Conservation (phyloP, 352 stramenopile species). For the Ophiocytium majus region DNA sequence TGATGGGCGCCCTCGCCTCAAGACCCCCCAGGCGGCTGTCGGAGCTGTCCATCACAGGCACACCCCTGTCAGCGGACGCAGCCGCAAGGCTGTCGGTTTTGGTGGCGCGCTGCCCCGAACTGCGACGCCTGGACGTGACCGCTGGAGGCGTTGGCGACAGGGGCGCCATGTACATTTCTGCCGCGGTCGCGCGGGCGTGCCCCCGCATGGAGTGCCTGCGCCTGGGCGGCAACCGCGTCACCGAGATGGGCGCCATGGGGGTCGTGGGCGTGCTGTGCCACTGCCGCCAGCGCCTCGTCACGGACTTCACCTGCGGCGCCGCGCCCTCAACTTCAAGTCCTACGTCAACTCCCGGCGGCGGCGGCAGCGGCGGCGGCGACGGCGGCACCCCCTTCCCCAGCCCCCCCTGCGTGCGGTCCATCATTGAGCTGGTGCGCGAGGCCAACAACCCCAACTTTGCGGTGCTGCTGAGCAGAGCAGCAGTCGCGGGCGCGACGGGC, state of each 20-base stretch:
- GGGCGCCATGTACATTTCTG: neutral
- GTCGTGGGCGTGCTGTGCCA: neutral
- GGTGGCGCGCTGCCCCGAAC: neutral
- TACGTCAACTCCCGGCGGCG: too few relatives aligned
- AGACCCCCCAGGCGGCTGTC: neutral
- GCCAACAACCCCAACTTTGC: neutral
- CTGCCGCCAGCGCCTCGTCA: neutral
- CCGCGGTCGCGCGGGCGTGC: neutral
- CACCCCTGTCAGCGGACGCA: neutral
- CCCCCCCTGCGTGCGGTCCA: neutral
- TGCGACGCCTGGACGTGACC: neutral
- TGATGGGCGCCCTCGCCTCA: neutral
- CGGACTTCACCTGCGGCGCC: neutral
- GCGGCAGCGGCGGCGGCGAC: too few relatives aligned
- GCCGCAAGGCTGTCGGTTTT: neutral
- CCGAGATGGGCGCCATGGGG: neutral
- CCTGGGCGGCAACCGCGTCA: neutral
- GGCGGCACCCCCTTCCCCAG: neutral
- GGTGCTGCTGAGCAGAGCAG: neutral
- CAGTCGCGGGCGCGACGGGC: neutral
- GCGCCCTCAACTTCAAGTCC: too few relatives aligned
- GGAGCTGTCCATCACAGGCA: neutral
- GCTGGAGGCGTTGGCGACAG: neutral
- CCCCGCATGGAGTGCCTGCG: neutral
- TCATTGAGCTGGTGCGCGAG: neutral